Percentiles rank a stretch among this genome's conserved stretches.
Conservation (phyloP, 2,329 filamentous ascomycete genomes). For the Paraphaeosphaeria sporulosa region DNA sequence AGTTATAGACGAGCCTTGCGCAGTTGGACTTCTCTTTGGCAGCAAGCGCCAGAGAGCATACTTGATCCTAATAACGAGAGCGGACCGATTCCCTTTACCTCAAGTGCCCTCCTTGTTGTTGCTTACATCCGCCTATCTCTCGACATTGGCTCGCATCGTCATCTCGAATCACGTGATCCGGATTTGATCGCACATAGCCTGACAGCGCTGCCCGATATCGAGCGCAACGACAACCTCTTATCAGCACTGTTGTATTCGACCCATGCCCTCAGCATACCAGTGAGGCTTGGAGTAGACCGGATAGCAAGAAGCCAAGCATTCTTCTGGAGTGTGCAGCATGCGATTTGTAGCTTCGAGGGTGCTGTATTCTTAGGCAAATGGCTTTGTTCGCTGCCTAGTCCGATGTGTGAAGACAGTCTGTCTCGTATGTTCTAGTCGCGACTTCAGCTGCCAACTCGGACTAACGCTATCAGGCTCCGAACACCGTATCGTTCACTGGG, state of each 20-base stretch:
- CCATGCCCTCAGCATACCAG: constrained; percentile 64
- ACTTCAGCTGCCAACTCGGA: not conserved
- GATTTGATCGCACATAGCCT: constrained; percentile 52
- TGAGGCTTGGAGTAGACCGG: constrained; percentile 62
- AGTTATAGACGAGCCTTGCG: constrained; percentile 34
- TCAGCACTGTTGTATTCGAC: constrained; percentile 62
- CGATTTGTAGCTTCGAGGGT: constrained; percentile 63
- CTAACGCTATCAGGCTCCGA: constrained; percentile 38
- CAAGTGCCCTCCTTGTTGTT: constrained; percentile 55
- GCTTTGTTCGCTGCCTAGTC: constrained; percentile 44
- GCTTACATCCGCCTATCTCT: constrained; percentile 58
- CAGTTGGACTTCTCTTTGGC: constrained; percentile 46
- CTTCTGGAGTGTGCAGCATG: constrained; percentile 66
- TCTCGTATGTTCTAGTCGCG: constrained; percentile 21
- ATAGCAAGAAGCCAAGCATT: constrained; percentile 64
- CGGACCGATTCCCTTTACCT: constrained; percentile 51
- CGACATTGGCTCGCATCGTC: constrained; percentile 54
- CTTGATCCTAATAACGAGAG: constrained; percentile 48
- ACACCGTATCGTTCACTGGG: constrained; percentile 57
- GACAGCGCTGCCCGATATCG: constrained; percentile 49
- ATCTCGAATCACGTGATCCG: constrained; percentile 56
- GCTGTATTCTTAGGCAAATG: constrained; percentile 63
- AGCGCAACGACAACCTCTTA: constrained; percentile 58
- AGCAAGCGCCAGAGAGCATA: constrained; percentile 45
- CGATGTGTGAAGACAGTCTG: constrained; percentile 23